phyloP scores from a whole-genome alignment of 2,329 filamentous ascomycete genomes.

The Fonsecaea erecta region DNA sequence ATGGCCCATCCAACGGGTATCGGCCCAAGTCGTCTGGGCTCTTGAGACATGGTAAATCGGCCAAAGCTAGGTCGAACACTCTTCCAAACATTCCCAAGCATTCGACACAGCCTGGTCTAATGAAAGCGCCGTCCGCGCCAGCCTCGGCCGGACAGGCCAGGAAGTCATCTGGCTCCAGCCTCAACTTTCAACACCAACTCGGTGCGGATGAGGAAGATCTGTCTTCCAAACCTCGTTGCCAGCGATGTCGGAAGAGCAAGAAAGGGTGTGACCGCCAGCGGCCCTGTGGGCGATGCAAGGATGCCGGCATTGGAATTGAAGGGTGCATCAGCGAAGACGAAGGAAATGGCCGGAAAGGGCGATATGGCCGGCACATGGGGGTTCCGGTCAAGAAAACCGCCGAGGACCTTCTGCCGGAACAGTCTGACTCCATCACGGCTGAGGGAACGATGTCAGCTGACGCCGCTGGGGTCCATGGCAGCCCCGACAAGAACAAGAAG shows the following conservation, averaged over 20 bases:
- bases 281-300: slow-evolving; percentile 91
- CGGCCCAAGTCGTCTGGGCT: slow-evolving; percentile 32
- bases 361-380: slow-evolving; percentile 76
- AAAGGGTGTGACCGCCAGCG: slow-evolving; percentile 97
- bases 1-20: slow-evolving; percentile 34
- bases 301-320: slow-evolving; percentile 90
- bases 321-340: slow-evolving; percentile 98
- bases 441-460: slow-evolving; percentile 40
- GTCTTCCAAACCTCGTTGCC: slow-evolving; percentile 94
- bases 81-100: slow-evolving; percentile 48
- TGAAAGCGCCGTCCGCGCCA: slow-evolving; percentile 50
- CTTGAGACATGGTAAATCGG: slow-evolving; percentile 36
- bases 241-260: slow-evolving; percentile 98
- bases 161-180: slow-evolving; percentile 66
- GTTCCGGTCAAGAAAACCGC: slow-evolving; percentile 65
- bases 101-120: slow-evolving; percentile 49
- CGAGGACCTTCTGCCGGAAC: slow-evolving; percentile 57
- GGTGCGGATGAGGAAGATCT: slow-evolving; percentile 82
- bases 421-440: slow-evolving; percentile 51
- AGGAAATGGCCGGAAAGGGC: slow-evolving; percentile 93
- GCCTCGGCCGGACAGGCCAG: slow-evolving; percentile 51
- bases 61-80: slow-evolving; percentile 44
- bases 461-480: slow-evolving; percentile 42
- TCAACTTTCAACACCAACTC: slow-evolving; percentile 67
- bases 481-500: slow-evolving; percentile 68